These are phyloP conservation scores for Ascochyta pisi DNA, from an alignment of 2,329 filamentous ascomycete species.

Conservation along the genomic window DNA sequence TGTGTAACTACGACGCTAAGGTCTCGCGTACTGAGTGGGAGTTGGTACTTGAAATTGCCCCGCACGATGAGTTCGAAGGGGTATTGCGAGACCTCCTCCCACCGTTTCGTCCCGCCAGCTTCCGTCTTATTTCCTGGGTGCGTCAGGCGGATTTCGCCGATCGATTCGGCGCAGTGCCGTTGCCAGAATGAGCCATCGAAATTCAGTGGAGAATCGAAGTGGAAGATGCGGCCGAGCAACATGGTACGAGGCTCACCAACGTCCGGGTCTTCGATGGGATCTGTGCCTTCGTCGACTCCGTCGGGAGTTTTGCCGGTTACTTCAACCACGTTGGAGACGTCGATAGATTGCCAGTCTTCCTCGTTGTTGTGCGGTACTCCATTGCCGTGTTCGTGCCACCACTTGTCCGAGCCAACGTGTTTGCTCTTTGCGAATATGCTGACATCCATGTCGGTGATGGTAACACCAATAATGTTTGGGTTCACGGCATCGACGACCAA, in stretches of 20 bases:
- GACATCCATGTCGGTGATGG: slow-evolving; percentile 84
- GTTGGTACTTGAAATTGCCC: slow-evolving; percentile 84
- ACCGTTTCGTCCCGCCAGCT: slow-evolving; percentile 79
- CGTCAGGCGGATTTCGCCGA: slow-evolving; percentile 81
- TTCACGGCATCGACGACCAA: slow-evolving; percentile 87
- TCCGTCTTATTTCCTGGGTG: slow-evolving; percentile 90
- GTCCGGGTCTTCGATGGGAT: slow-evolving; percentile 69
- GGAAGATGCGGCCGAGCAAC: slow-evolving; percentile 85
- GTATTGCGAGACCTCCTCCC: slow-evolving; percentile 89
- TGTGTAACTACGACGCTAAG: slow-evolving; percentile 59
- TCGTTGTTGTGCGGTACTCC: slow-evolving; percentile 27
- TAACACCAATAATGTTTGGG: slow-evolving; percentile 89
- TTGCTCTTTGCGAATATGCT: slow-evolving; percentile 95
- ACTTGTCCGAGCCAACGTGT: slow-evolving; percentile 71
- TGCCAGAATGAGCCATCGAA: slow-evolving; percentile 92
- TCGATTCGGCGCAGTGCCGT: slow-evolving; percentile 72
- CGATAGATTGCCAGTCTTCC: slow-evolving; percentile 38
- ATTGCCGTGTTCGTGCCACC: slow-evolving; percentile 50
- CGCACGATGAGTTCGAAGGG: slow-evolving; percentile 93
- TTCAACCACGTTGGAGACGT: slow-evolving; percentile 3
- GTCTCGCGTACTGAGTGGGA: slow-evolving; percentile 64
- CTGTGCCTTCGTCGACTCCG: slow-evolving; percentile 61
- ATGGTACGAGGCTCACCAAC: slow-evolving; percentile 76
- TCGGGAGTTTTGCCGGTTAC: slow-evolving; percentile 14
- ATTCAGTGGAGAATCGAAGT: slow-evolving; percentile 84